phyloP scores from a whole-genome alignment of 805 yeast genomes.

The Clavispora fructus region DNA sequence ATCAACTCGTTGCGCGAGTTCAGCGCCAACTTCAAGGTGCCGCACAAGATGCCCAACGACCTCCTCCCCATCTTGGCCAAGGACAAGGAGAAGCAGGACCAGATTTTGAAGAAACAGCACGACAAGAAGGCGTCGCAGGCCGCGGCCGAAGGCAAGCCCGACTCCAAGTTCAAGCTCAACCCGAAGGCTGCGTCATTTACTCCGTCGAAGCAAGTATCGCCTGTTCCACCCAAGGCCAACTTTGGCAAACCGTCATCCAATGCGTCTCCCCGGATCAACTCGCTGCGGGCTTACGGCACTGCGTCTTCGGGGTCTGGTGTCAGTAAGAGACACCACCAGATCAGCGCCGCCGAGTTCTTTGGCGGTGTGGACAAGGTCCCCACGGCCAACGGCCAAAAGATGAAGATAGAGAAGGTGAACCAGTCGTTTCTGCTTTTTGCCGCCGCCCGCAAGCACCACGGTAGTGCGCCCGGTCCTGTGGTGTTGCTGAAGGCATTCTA shows the following conservation, averaged over 20 bases:
- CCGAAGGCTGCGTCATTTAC: slow-evolving; percentile 65
- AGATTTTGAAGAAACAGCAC: slow-evolving; percentile 42
- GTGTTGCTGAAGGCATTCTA: slow-evolving; percentile 58
- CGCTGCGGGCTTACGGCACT: slow-evolving; percentile 26
- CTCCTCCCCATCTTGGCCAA: slow-evolving; percentile 66
- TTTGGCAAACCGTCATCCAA: slow-evolving; percentile 22
- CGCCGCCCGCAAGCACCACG: slow-evolving; percentile 35
- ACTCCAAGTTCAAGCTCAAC: slow-evolving; percentile 50
- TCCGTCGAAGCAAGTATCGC: slow-evolving; percentile 34
- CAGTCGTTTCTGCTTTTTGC: slow-evolving; percentile 49
- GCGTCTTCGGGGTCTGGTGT: slow-evolving; percentile 13
- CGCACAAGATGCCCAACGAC: slow-evolving; percentile 54
- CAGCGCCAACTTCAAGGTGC: slow-evolving; percentile 75
- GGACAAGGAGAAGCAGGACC: slow-evolving; percentile 61
- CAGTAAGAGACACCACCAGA: slow-evolving; percentile 31
- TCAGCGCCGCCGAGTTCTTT: slow-evolving; percentile 38
- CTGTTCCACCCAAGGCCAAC: slow-evolving; percentile 22
- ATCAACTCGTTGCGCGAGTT: slow-evolving; percentile 70
- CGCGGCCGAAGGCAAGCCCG: slow-evolving; percentile 3
- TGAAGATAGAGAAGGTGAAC: slow-evolving; percentile 33
- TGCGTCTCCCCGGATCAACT: slow-evolving; percentile 30
- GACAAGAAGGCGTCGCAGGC: slow-evolving; percentile 4
- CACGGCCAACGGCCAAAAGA: slow-evolving; percentile 30
- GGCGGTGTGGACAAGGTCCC: slow-evolving; percentile 37
- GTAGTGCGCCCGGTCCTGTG: slow-evolving; percentile 16